These are phyloP conservation scores for Venturia asperata DNA, from an alignment of 2,329 filamentous ascomycete genomes.

Conservation along the genomic window DNA sequence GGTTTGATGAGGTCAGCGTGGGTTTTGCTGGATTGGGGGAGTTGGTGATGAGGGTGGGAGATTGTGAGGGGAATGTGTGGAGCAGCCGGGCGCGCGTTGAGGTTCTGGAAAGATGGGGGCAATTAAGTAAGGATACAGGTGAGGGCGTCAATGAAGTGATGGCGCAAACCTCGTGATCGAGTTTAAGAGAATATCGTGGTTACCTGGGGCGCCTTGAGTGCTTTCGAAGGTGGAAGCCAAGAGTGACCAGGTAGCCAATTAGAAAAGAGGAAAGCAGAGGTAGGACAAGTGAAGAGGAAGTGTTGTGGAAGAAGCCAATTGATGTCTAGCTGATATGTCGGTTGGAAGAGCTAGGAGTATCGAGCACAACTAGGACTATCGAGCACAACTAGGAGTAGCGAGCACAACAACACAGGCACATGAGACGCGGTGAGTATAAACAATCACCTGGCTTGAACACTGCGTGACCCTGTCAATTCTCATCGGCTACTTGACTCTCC, in stretches of 20 bases:
- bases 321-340: too few species aligned
- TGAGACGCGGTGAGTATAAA: not conserved
- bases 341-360: too few species aligned
- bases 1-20: not conserved
- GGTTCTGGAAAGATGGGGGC: not conserved
- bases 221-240: not conserved
- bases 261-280: not conserved
- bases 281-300: not conserved
- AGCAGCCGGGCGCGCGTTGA: not conserved
- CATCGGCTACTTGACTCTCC: not conserved
- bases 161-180: not conserved
- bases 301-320: not conserved
- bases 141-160: too few species aligned
- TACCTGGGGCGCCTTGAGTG: not conserved
- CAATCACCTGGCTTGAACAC: not conserved
- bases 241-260: not conserved
- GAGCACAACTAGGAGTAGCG: not conserved
- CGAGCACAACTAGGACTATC: not conserved
- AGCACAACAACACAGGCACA: not conserved
- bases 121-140: not conserved
- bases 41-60: not conserved
- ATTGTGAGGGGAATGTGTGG: not conserved
- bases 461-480: not conserved
- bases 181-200: not conserved
- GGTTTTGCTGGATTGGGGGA: not conserved